Evolutionary conservation across 176 grass and related monocot species (phyloP), one percentile per base, ranked within the genome.

Genomic region (Elaeis guineensis): DNA sequence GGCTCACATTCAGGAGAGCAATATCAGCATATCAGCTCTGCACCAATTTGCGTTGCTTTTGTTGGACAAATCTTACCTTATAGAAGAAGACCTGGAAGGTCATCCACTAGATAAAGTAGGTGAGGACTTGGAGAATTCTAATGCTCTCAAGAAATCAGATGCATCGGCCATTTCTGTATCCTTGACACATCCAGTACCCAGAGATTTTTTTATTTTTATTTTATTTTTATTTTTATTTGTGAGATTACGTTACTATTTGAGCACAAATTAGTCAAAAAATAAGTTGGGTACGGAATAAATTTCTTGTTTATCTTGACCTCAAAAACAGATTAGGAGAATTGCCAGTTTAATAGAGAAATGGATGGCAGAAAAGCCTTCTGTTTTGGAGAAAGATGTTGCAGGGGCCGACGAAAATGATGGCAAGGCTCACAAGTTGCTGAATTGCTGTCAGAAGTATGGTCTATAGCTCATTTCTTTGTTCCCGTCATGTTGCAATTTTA

Each of bases 91-190:
- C 62, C 67, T 97, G 16, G 70, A 90, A 24, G 65, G 54, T 53
- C 84, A 91, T 71, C 39, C 60, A 21, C 3, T 76, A 52, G 70
- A 78, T 32, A 54, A 79, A 32, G 35, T 51, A 19, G 25, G 77
- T 17, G 75, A 64, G 0, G 56, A 84, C 7, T 71, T 5, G 12
- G 22, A 64, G 35, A 44, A 44, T 23, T 65, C 58, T 52, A 77
- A 74, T 39, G 65, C 51, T 69, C 67, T 72, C 63, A 55, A 69
- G 75, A 80, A 77, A 61, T 52, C 69, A 50, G 63, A 72, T 59
- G 87, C 58, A 11, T 14, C 73, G 50, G 58, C 63, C 3, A 48
- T 63, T 73, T 84, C 77, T 75, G 93, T 91, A 97, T 97, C 93
- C 87, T 88, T 79, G 11, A 44, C 35, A 44, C 35, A 44, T 44